Evolutionary conservation across 331 rosid genomes (phyloP).

Genomic region (Dryas integrifolia): DNA sequence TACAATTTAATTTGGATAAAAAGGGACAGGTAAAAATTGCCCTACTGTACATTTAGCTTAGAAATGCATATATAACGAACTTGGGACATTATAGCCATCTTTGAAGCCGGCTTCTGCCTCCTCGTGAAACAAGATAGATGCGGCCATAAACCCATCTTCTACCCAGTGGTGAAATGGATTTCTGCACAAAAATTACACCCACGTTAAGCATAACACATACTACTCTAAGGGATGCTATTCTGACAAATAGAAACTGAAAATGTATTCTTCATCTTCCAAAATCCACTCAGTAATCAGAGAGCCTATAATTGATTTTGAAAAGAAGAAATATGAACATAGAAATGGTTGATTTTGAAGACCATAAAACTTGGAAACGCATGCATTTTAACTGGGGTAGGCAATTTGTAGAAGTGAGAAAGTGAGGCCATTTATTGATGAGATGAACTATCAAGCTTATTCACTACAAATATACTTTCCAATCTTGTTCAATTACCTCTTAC

Average conservation of each 20-base stretch:
- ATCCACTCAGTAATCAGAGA: neutral
- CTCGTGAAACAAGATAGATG: constrained; percentile 63
- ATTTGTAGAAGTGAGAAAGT: neutral
- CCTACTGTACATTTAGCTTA: constrained; percentile 25
- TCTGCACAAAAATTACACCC: constrained; percentile 41
- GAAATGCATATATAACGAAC: neutral
- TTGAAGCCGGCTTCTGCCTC: constrained; percentile 44
- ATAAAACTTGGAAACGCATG: neutral
- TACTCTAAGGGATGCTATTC: neutral
- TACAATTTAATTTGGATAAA: constrained; percentile 10
- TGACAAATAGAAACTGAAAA: neutral
- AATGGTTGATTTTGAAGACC: neutral
- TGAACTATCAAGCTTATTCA: neutral
- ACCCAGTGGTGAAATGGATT: constrained; percentile 53
- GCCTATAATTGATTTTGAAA: neutral
- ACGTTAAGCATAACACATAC: neutral
- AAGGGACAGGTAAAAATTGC: constrained; percentile 3
- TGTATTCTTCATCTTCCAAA: neutral
- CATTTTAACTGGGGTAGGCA: neutral
- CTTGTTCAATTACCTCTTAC: neutral
- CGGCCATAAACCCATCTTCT: constrained; percentile 91
- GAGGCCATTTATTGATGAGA: neutral
- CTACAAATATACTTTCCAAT: neutral
- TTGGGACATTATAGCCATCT: constrained; percentile 37
- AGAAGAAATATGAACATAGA: neutral